Base-by-base conservation (phyloP, 345 rosid genomes). In the Corchorus olitorius region DNA sequence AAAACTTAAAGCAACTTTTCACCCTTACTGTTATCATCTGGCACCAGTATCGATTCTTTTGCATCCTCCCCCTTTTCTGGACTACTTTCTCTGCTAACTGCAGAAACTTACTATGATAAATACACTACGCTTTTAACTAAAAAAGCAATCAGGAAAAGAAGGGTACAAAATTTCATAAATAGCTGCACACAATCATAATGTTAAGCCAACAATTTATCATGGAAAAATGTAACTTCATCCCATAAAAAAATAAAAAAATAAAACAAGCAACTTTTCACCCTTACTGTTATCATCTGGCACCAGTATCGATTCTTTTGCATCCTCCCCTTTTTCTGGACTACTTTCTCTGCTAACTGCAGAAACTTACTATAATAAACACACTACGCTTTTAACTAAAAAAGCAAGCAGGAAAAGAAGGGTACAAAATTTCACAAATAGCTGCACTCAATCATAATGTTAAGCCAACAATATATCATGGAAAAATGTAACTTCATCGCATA, bases 321-420 rank as follows among this genome's bases (percentile, higher is more conserved):
- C 83, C 75, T 80, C 88, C 79, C 65, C 75, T 20, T 73, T 84
- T 73, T 83, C 92, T 22, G 81, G 87, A 85, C 86, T 85, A 74
- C 77, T 63, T 71, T 68, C 75, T 79, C 84, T 61, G 63, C 82
- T 76, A 58, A 69, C 97, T 90, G 87, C 77, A 74, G 79, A 65
- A 75, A 52, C 72, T 65, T 33, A 46, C 17, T 66, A 22, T 45
- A 20, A 70, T 77, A 75, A 77, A 12, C 52, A 65, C 43, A 43
- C 70, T 43, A 65, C 70, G 43, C 43, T n/a, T 65, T 20, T 65
- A 43, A 65, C 70, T 34, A 46, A 17, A 72, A 70, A 19, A 8
- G 10, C 17, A 62, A 50, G 60, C 1, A 37, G 41, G 75, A 77
- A 35, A 50, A 69, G 6, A 16, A 70, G 46, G 27, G 45, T 35